phyloP scores from a whole-genome alignment of 495 filamentous ascomycete genomes.

The Aspergillus wentii region DNA sequence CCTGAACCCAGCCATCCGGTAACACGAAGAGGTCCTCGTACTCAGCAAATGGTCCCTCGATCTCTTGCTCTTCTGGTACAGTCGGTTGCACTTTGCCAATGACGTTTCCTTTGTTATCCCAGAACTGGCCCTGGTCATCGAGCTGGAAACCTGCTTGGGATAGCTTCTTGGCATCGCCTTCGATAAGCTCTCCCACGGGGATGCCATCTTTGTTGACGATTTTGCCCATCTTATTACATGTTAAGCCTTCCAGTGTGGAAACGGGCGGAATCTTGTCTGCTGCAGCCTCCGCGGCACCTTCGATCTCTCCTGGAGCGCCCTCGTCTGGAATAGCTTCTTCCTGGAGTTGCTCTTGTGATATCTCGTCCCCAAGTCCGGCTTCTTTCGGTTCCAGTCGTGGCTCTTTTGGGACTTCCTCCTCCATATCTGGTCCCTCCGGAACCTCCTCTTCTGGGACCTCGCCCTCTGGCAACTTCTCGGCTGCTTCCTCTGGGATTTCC shows the following conservation, averaged over 20 bases:
- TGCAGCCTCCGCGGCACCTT: no score
- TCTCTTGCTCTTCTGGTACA: constrained; percentile 45
- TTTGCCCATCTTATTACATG: constrained; percentile 49
- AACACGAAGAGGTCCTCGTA: constrained; percentile 48
- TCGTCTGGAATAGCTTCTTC: constrained; percentile 18
- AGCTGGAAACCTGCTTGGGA: constrained; percentile 39
- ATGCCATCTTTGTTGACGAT: constrained; percentile 40
- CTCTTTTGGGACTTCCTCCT: no score
- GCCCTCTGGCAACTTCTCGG: no score
- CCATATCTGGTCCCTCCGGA: no score
- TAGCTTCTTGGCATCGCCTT: constrained; percentile 47
- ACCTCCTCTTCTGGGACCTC: no score
- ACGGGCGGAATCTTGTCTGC: constrained; percentile 47
- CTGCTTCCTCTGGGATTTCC: constrained; percentile 28
- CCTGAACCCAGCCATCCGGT: constrained; percentile 46
- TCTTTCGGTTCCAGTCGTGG: no score
- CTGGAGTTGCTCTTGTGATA: no score
- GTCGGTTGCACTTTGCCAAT: constrained; percentile 45
- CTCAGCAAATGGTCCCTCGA: constrained; percentile 49
- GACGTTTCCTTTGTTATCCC: constrained; percentile 44
- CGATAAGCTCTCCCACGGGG: constrained; percentile 44
- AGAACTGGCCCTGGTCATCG: constrained; percentile 49
- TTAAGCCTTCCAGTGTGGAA: constrained; percentile 48
- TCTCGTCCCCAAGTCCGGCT: no score
- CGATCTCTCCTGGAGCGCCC: no score